phyloP scores from a whole-genome alignment of 2,329 filamentous ascomycete species.

The Claviceps sp. region DNA sequence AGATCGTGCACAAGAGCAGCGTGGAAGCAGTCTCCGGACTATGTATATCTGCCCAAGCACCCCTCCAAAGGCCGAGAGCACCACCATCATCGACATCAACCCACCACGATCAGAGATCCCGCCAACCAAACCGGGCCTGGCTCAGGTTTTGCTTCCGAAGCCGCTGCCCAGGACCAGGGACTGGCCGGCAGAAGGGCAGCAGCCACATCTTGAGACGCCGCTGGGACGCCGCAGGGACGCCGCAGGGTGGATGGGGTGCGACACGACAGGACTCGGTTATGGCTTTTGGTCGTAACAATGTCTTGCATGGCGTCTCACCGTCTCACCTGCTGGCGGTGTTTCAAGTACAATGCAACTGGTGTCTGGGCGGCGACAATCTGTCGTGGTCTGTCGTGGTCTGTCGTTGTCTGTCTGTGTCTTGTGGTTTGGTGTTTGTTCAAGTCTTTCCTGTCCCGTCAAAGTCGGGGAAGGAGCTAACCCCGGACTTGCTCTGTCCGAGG shows the following conservation, averaged over 20 bases:
- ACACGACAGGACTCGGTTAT: too few relatives aligned
- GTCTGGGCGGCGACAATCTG: neutral
- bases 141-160: neutral
- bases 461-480: neutral
- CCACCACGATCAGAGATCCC: neutral
- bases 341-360: neutral
- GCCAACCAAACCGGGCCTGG: neutral
- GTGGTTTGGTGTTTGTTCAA: too few relatives aligned
- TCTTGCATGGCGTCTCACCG: neutral
- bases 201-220: too few relatives aligned
- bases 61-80: neutral
- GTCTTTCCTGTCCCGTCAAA: neutral
- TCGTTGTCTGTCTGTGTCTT: too few relatives aligned
- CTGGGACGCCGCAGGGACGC: too few relatives aligned
- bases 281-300: neutral
- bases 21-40: neutral
- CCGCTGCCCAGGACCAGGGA: neutral
- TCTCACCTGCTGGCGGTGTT: neutral
- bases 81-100: neutral
- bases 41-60: neutral
- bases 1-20: neutral
- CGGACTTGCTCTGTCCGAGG: neutral
- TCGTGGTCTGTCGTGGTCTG: too few relatives aligned
- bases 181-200: neutral
- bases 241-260: too few relatives aligned